These are phyloP conservation scores for Rhizoclosmatium sp. DNA, from an alignment of 192 early-diverging fungal genomes.

Conservation along the genomic window DNA sequence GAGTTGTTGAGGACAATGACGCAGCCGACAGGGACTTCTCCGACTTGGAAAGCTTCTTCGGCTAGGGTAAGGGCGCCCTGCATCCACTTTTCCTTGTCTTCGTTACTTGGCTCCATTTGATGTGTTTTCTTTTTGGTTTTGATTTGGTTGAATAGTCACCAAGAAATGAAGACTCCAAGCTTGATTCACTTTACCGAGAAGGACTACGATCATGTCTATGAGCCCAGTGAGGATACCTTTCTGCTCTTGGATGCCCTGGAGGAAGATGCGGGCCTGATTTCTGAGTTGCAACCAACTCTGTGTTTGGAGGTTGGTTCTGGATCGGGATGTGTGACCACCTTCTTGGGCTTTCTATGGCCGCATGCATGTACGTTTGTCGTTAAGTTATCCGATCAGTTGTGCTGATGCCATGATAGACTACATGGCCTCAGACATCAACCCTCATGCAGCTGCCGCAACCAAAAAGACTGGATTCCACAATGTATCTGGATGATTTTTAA, in stretches of 20 bases:
- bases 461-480: conserved; percentile 67
- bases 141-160: too few species aligned
- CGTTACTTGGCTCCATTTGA: too few species aligned
- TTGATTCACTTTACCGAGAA: conserved; percentile 69
- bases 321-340: conserved; percentile 85
- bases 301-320: conserved; percentile 92
- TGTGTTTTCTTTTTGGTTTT: too few species aligned
- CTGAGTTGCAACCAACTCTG: conserved; percentile 60
- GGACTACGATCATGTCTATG: conserved; percentile 77
- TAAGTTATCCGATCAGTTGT: not conserved
- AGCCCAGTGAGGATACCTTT: conserved; percentile 96
- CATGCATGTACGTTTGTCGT: conserved; percentile 39
- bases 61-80: conserved; percentile 55
- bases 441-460: conserved; percentile 73
- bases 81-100: conserved; percentile 10
- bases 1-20: conserved; percentile 73
- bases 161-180: conserved; percentile 64
- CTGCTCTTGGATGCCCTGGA: conserved; percentile 93
- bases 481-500: conserved; percentile 24
- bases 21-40: conserved; percentile 97
- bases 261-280: conserved; percentile 52
- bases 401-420: conserved; percentile 44
- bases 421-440: conserved; percentile 86
- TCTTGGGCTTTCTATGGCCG: conserved; percentile 61
- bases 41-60: conserved; percentile 78